Evolutionary conservation across 2,329 filamentous ascomycete genomes (phyloP).

Genomic region (Fusarium devonianum): DNA sequence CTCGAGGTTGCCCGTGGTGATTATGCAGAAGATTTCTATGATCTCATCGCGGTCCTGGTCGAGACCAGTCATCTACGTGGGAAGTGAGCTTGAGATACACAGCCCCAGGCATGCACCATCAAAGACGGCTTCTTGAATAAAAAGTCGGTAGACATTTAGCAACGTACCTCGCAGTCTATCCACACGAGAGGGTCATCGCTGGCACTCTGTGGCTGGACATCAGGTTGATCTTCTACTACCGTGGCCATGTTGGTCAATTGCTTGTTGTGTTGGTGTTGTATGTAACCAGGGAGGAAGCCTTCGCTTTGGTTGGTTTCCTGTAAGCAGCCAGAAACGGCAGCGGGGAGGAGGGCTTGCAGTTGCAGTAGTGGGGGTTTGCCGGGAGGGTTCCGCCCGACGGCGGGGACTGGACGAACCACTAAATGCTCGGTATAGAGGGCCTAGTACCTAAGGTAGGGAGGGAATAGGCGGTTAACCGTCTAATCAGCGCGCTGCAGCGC

Average conservation of each 20-base stretch:
- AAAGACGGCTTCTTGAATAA: too few species aligned
- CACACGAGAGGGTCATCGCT: constrained; percentile 74
- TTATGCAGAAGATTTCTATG: constrained; percentile 89
- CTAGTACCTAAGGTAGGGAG: too few species aligned
- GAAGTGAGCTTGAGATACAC: constrained; percentile 22
- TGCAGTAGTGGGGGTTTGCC: constrained; percentile 10
- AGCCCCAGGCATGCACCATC: too few species aligned
- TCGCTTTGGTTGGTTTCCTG: constrained; percentile 9
- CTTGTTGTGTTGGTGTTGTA: constrained; percentile 7
- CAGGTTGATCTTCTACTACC: constrained; percentile 18
- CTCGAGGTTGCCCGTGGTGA: constrained; percentile 82
- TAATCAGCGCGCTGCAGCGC: constrained; percentile 41
- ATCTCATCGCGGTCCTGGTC: constrained; percentile 82
- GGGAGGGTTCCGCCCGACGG: too few species aligned
- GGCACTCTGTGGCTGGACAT: constrained; percentile 37
- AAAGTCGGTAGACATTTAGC: background rate
- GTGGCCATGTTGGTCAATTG: constrained; percentile 23
- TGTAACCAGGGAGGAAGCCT: too few species aligned
- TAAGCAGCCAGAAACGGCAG: constrained; percentile 4
- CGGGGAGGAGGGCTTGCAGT: background rate
- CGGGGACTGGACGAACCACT: too few species aligned
- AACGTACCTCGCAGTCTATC: constrained; percentile 73
- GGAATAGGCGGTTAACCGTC: background rate
- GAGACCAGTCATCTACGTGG: constrained; percentile 76
- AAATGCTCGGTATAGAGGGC: too few species aligned